phyloP scores from a whole-genome alignment of 176 grass and related monocot species.

The Musa schizocarpa region DNA sequence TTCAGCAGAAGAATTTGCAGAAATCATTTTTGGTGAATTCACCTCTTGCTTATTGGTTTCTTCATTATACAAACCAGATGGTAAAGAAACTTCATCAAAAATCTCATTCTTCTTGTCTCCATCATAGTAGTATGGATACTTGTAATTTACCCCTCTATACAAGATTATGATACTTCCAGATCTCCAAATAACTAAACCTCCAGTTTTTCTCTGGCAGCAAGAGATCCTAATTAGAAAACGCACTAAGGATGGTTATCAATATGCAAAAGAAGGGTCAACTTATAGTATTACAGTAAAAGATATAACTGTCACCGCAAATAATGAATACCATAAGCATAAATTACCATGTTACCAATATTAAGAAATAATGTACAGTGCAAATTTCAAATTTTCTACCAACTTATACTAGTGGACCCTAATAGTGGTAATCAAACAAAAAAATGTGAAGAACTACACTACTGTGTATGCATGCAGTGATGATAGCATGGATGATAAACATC shows the following conservation, averaged over 20 bases:
- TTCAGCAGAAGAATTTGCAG: constrained; percentile 14
- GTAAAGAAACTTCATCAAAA: constrained; percentile 17
- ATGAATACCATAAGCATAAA: too few species aligned
- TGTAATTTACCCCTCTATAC: constrained; percentile 75
- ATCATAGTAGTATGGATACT: constrained; percentile 62
- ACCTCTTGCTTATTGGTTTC: constrained; percentile 23
- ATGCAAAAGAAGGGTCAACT: not conserved
- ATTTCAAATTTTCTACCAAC: too few species aligned
- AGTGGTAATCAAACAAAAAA: too few species aligned
- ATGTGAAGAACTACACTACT: too few species aligned
- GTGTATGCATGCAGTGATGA: too few species aligned
- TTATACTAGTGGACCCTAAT: too few species aligned
- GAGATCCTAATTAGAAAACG: constrained; percentile 24
- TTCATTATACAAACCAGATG: constrained; percentile 3
- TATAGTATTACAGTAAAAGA: not conserved
- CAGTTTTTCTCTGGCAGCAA: constrained; percentile 70
- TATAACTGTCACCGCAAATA: not conserved
- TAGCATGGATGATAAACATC: too few species aligned
- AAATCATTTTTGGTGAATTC: constrained; percentile 11
- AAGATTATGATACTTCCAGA: constrained; percentile 78
- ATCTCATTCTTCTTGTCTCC: constrained; percentile 16
- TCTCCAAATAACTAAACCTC: constrained; percentile 89
- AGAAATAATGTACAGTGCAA: too few species aligned
- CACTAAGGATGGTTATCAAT: not conserved
- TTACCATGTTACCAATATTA: too few species aligned